Conservation (phyloP, 306 rosid species). For the Arachis hypogaea region DNA sequence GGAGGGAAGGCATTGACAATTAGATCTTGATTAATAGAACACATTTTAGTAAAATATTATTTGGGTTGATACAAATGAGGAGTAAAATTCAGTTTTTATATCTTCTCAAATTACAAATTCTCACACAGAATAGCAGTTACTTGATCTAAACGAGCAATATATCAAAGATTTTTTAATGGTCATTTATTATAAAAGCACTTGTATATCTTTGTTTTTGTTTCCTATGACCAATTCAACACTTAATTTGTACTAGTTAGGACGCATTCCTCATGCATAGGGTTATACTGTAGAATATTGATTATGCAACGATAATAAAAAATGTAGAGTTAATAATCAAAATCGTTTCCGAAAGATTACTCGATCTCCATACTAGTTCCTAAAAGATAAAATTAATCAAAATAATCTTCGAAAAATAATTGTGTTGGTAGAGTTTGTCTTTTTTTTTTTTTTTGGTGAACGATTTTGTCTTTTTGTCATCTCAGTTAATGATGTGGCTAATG, state of each 20-base stretch:
- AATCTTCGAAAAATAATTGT: no score
- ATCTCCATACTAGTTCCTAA: no score
- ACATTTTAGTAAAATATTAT: slow-evolving; percentile 10
- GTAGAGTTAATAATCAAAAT: no score
- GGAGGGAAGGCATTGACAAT: slow-evolving; percentile 23
- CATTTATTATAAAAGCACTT: neutral
- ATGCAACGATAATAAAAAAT: no score
- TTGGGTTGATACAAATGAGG: neutral
- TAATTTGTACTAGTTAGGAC: neutral
- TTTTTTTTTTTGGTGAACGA: no score
- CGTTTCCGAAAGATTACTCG: no score
- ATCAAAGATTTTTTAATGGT: neutral
- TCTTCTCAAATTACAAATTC: slow-evolving; percentile 14
- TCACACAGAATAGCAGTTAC: slow-evolving; percentile 4
- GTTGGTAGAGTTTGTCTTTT: no score
- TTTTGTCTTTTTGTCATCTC: no score
- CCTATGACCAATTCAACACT: neutral
- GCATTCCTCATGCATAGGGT: neutral
- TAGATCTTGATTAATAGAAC: slow-evolving; percentile 17
- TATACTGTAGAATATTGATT: no score
- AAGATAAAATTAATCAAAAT: no score
- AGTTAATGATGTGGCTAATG: no score
- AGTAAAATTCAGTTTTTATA: neutral
- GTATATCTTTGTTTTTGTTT: neutral
- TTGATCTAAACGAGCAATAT: neutral